Percentiles rank a stretch among this genome's conserved stretches.
Evolutionary conservation across 805 yeast genomes (phyloP).

Genomic region (Cyberlindnera misumaiensis): DNA sequence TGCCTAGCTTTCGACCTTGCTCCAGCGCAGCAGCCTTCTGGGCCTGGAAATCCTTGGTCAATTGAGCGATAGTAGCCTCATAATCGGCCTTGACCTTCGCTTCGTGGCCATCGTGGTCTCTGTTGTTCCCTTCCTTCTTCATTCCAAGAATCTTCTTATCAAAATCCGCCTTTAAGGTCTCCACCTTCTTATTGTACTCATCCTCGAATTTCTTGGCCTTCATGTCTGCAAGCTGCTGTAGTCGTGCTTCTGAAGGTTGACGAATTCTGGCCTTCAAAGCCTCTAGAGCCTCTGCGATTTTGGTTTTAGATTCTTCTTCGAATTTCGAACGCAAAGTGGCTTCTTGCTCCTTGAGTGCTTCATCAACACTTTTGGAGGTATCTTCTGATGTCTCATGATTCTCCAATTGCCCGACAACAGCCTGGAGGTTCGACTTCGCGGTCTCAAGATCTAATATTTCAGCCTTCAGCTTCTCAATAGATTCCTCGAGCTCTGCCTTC

Average conservation of each 20-base stretch:
- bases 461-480: constrained; percentile 1
- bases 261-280: constrained; percentile 28
- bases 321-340: constrained; percentile 21
- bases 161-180: constrained; percentile 23
- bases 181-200: constrained; percentile 24
- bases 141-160: constrained; percentile 14
- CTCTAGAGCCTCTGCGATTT: constrained; percentile 20
- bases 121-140: too few species aligned
- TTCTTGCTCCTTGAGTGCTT: constrained; percentile 20
- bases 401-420: constrained; percentile 3
- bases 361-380: constrained; percentile 5
- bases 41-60: constrained; percentile 25
- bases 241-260: constrained; percentile 31
- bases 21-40: constrained; percentile 13
- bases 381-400: constrained; percentile 1
- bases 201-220: constrained; percentile 23
- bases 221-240: constrained; percentile 21
- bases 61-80: constrained; percentile 24
- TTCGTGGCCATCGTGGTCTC: constrained; percentile 1
- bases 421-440: constrained; percentile 2
- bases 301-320: constrained; percentile 18
- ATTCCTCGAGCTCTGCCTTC: constrained; percentile 2
- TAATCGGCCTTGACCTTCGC: constrained; percentile 21
- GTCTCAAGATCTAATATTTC: constrained; percentile 2
- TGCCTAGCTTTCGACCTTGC: constrained; percentile 18